phyloP scores from a whole-genome alignment of 306 rosid genomes.

The Rosa chinensis region DNA sequence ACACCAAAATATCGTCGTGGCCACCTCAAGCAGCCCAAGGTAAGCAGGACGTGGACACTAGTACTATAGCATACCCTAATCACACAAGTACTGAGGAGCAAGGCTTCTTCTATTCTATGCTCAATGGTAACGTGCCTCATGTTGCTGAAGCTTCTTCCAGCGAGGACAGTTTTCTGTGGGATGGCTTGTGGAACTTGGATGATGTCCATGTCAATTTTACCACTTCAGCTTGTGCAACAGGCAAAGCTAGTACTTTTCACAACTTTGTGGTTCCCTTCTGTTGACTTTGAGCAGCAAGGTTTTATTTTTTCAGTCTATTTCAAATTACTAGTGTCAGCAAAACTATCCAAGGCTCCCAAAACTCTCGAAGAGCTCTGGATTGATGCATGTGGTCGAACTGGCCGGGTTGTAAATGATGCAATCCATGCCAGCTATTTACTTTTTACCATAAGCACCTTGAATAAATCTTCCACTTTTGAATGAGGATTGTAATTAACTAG shows the following conservation, averaged over 20 bases:
- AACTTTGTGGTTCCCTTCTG: constrained; percentile 68
- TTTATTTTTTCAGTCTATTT: neutral
- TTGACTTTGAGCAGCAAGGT: constrained; percentile 13
- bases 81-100: constrained; percentile 43
- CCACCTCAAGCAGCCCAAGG: constrained; percentile 26
- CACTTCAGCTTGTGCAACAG: constrained; percentile 42
- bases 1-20: constrained; percentile 26
- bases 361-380: constrained; percentile 33
- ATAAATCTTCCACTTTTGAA: constrained; percentile 28
- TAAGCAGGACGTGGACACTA: constrained; percentile 40
- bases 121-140: constrained; percentile 34
- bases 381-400: constrained; percentile 34
- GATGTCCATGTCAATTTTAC: constrained; percentile 53
- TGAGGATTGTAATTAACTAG: constrained; percentile 1
- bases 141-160: constrained; percentile 35
- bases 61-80: constrained; percentile 26
- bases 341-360: neutral
- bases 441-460: neutral
- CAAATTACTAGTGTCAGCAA: constrained; percentile 7
- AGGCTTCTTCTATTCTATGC: constrained; percentile 41
- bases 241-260: constrained; percentile 40
- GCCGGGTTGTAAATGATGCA: constrained; percentile 36
- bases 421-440: constrained; percentile 17
- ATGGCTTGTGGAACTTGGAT: constrained; percentile 76
- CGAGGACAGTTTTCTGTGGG: constrained; percentile 56